Evolutionary conservation across 2,329 filamentous ascomycete species (phyloP), one percentile per base, ranked within the genome.

Genomic region (Metarhizium humberi): DNA sequence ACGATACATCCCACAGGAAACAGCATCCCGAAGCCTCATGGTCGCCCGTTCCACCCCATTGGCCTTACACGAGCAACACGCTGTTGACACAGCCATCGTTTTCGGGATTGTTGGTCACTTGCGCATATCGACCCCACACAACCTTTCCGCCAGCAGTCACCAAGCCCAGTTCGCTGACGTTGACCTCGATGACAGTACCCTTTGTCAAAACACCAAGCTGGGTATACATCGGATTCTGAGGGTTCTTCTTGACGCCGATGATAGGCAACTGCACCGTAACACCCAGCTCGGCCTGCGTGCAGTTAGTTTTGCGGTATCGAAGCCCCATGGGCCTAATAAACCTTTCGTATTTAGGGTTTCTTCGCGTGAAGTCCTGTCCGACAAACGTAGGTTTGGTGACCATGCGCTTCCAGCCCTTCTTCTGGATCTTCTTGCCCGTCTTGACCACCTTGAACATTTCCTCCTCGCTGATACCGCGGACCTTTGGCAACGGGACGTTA

Each of bases 361-460:
- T 76, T 67, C 91, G 78, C 3, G 92, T 96, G 71, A 96, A 96
- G 64, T 95, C 91, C 38, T 82, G 84, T 0, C 92, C 92, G 25
- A 97, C 92, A 70, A 97, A 97, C 55, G 69, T 75, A 57, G 66
- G 69, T 63, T 82, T 81, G 34, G 78, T 82, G 59, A 84, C 78
- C 78, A 85, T 85, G 40, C 85, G 73, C 75, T 88, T 88, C 86
- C 86, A 81, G 56, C 78, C 79, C 79, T 94, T 95, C 82, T 95
- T 91, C 55, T 85, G 79, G 2, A 86, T 90, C 80, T 96, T 96
- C 82, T 95, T 95, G 65, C 94, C 92, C 36, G 92, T 97, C 76
- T 91, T 91, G 66, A 97, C 85, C 14, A 96, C 92, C 74, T 90
- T 92, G 79, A 97, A 97, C 87, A 96, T 92, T 77, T 96, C 92